phyloP scores from a whole-genome alignment of 2,329 filamentous ascomycete genomes.

The Trichoderma breve region DNA sequence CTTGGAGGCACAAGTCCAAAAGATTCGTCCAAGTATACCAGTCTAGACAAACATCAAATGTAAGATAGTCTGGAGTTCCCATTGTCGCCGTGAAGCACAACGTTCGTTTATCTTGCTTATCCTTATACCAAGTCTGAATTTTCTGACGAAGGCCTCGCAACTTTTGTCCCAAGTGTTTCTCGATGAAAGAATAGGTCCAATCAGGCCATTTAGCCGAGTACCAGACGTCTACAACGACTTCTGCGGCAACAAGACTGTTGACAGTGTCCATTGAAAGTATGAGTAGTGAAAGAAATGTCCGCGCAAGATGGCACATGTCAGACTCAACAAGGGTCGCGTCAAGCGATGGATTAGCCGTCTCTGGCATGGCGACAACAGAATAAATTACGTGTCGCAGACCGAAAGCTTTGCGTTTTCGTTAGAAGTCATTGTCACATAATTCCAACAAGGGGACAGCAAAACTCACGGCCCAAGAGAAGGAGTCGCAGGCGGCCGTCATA shows the following conservation, averaged over 20 bases:
- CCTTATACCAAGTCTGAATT: background rate
- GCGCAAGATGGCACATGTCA: background rate
- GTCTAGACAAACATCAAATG: background rate
- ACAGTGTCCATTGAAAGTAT: conserved; percentile 2
- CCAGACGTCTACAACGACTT: conserved; percentile 28
- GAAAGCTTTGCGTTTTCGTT: conserved; percentile 19
- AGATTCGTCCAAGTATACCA: background rate
- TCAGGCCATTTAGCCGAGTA: conserved; percentile 27
- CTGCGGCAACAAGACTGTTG: conserved; percentile 25
- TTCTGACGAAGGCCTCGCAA: background rate
- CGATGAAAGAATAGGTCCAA: background rate
- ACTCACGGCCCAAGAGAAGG: conserved; percentile 27
- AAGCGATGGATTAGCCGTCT: conserved; percentile 22
- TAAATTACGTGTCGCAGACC: conserved; percentile 30
- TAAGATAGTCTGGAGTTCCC: background rate
- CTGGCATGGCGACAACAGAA: conserved; percentile 25
- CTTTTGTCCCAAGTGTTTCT: background rate
- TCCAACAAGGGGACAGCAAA: background rate
- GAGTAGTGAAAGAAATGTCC: conserved; percentile 21
- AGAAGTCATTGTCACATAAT: background rate
- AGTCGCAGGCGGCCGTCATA: conserved; percentile 26
- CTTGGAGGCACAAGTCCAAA: background rate
- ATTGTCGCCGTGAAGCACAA: too few relatives aligned
- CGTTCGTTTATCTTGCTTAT: too few relatives aligned
- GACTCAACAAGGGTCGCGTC: conserved; percentile 21